Conservation (phyloP, 306 rosid genomes). For the Albizia julibrissin region DNA sequence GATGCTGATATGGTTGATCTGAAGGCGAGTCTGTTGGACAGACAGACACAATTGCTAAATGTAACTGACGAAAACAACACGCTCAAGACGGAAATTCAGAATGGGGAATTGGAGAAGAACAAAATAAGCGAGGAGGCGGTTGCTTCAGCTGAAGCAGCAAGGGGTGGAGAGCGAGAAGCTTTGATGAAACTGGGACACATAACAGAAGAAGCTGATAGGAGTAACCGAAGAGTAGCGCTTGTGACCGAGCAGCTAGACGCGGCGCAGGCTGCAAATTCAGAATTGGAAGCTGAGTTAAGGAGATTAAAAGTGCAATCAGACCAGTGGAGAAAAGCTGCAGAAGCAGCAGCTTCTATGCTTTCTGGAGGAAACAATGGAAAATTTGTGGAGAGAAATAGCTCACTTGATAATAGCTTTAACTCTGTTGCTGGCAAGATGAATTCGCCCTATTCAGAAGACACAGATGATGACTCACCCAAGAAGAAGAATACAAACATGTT, state of each 20-base stretch:
- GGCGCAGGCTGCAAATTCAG: slow-evolving; percentile 66
- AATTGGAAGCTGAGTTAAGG: slow-evolving; percentile 89
- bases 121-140: slow-evolving; percentile 43
- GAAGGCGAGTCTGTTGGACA: slow-evolving; percentile 60
- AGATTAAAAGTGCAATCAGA: slow-evolving; percentile 87
- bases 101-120: slow-evolving; percentile 47
- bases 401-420: slow-evolving; percentile 62
- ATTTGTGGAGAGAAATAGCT: slow-evolving; percentile 51
- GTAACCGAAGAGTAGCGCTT: slow-evolving; percentile 50
- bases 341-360: slow-evolving; percentile 85
- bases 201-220: slow-evolving; percentile 74
- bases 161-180: slow-evolving; percentile 69
- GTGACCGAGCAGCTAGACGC: slow-evolving; percentile 88
- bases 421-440: slow-evolving; percentile 51
- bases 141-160: slow-evolving; percentile 54
- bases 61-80: slow-evolving; percentile 55
- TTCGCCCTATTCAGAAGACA: slow-evolving; percentile 76
- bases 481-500: slow-evolving; percentile 84
- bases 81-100: slow-evolving; percentile 53
- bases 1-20: slow-evolving; percentile 57
- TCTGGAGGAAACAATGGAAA: slow-evolving; percentile 75
- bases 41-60: slow-evolving; percentile 62
- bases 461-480: slow-evolving; percentile 82
- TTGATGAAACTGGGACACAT: slow-evolving; percentile 53
- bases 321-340: slow-evolving; percentile 97